A percentile compares a stretch with the other conserved stretches of the same genome.
phyloP scores from a whole-genome alignment of 495 filamentous ascomycete genomes.

The Alectoria sarmentosa region DNA sequence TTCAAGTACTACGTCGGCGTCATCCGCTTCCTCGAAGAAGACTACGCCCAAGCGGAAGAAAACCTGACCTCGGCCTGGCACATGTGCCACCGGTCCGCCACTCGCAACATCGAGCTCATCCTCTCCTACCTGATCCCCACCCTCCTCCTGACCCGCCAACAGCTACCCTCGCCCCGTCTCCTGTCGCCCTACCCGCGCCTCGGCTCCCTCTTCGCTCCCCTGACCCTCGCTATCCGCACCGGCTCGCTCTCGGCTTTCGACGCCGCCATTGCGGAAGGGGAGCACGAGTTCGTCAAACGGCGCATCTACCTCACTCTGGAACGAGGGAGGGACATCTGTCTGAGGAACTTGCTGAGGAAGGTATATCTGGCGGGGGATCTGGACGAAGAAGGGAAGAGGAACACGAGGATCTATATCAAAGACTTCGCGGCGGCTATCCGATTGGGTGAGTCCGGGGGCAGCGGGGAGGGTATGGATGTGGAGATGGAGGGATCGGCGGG shows the following conservation, averaged over 20 bases:
- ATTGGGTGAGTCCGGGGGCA: slow-evolving; percentile 46
- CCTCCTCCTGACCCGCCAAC: slow-evolving; percentile 79
- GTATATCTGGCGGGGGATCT: slow-evolving; percentile 80
- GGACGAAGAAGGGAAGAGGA: slow-evolving; percentile 62
- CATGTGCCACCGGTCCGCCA: slow-evolving; percentile 62
- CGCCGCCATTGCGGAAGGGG: slow-evolving; percentile 66
- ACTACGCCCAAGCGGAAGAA: slow-evolving; percentile 79
- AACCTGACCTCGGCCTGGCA: slow-evolving; percentile 70
- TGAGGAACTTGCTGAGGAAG: slow-evolving; percentile 84
- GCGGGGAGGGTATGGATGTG: slow-evolving; percentile 58
- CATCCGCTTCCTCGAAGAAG: slow-evolving; percentile 83
- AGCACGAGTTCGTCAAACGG: slow-evolving; percentile 86
- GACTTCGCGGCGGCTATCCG: slow-evolving; percentile 68
- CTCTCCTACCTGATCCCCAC: slow-evolving; percentile 94
- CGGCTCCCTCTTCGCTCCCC: slow-evolving; percentile 66
- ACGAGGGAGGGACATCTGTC: slow-evolving; percentile 78
- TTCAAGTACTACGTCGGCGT: slow-evolving; percentile 94
- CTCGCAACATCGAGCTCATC: slow-evolving; percentile 80
- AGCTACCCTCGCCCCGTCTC: slow-evolving; percentile 62
- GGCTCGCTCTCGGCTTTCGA: slow-evolving; percentile 85
- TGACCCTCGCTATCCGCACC: slow-evolving; percentile 66
- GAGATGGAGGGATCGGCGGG: slow-evolving; percentile 48
- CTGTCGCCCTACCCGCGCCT: slow-evolving; percentile 72
- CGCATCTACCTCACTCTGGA: slow-evolving; percentile 94
- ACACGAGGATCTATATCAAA: slow-evolving; percentile 69